Base-by-base conservation (phyloP, 2,329 filamentous ascomycete genomes). In the Cladosporium sp. region DNA sequence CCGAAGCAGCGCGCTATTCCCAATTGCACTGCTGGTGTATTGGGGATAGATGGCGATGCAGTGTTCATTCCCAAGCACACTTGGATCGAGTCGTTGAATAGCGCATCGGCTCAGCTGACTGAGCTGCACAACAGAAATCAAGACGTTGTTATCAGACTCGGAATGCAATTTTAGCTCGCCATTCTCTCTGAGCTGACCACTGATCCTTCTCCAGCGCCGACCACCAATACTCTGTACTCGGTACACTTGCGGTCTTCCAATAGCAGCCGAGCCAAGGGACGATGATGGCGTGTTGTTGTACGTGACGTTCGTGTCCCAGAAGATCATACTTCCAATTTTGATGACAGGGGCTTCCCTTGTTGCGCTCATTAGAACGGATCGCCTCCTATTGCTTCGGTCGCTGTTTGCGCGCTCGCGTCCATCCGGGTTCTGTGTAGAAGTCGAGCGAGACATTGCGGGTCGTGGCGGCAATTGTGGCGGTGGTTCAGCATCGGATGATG, bases 31-130 rank as follows among this genome's bases (percentile, higher is more conserved):
- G 11, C 90, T 85, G 0, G 92, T 89, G 78, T 99, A 98, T 68
- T 94, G 93, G 18, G 95, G 94, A 74, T 97, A 97, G 56, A 99
- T 94, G 61, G 92, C 93, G 68, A 99, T 91, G 80, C 93, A 98
- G 74, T 91, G 95, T 66, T 97, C 92, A 76, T 95, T 91, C 69
- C 96, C 92, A 49, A 99, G 79, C 10, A 99, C 94, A 5, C 93
- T 96, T 61, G 88, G 88, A 77, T 98, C 92, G 60, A 99, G 83
- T 71, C 93, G 88, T 76, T 99, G 95, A 61, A 99, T 89, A 10
- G 94, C 92, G 76, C 91, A 95, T 63, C 95, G 87, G 21, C 93
- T 95, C 8, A 99, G 83, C 72, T 97, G 92, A 14, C 92, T 91
- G 5, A 99, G 83, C 72, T 96, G 92, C 61, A 98, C 90, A 56